Percentiles rank a stretch among this genome's conserved stretches.
Conservation (phyloP, 75 land plant genomes). For the Pinus albicaulis region DNA sequence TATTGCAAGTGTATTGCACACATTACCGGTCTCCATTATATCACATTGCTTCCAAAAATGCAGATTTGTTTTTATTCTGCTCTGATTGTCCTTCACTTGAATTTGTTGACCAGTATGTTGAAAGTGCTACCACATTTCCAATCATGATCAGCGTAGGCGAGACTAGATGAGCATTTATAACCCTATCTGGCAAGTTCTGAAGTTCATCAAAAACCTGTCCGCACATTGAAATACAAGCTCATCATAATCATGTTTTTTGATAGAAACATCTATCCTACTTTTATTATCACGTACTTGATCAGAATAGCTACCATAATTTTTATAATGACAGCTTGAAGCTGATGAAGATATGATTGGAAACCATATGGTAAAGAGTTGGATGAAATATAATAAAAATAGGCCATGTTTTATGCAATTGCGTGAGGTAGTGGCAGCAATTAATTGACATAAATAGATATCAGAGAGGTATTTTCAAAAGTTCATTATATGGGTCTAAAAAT, state of each 20-base stretch:
- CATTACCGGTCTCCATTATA: too few species aligned
- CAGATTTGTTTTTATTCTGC: too few species aligned
- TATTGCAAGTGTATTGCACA: too few species aligned
- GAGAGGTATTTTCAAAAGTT: too few species aligned
- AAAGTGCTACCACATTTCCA: conserved; percentile 93
- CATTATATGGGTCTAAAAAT: too few species aligned
- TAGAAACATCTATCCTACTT: background rate
- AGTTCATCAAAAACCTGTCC: conserved; percentile 83
- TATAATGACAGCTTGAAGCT: background rate
- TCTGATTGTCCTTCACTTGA: too few species aligned
- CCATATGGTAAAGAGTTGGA: background rate
- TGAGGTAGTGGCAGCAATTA: background rate
- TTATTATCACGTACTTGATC: background rate
- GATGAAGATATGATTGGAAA: background rate
- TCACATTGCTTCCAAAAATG: too few species aligned
- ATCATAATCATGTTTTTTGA: background rate
- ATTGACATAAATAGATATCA: background rate
- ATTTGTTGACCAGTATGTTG: conserved; percentile 59
- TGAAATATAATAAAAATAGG: background rate
- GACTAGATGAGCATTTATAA: conserved; percentile 51
- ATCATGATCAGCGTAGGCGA: conserved; percentile 92
- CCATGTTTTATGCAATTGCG: background rate
- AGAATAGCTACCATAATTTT: background rate
- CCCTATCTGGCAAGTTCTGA: conserved; percentile 57
- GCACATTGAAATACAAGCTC: background rate